These are phyloP conservation scores for Leccinum ochraceum DNA, from an alignment of 768 basidiomycete genomes.

Conservation along the genomic window DNA sequence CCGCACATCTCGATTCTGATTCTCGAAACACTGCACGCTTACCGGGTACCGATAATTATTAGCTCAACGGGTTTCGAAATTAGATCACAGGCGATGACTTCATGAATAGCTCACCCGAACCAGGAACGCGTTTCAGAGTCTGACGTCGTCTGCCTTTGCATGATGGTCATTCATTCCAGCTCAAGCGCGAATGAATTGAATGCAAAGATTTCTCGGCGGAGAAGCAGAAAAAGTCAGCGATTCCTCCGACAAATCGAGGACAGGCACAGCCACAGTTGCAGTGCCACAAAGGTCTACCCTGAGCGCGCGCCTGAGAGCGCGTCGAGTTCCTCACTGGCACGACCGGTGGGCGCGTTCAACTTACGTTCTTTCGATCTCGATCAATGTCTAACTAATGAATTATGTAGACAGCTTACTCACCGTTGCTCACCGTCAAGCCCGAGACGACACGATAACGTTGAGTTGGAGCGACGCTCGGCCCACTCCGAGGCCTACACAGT, in stretches of 20 bases:
- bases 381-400: neutral
- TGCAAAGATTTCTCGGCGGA: neutral
- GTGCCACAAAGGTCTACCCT: conserved; percentile 1
- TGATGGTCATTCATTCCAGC: neutral
- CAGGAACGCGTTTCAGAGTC: conserved; percentile 8
- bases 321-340: conserved; percentile 2
- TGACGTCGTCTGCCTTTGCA: neutral
- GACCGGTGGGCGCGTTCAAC: neutral
- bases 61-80: neutral
- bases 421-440: neutral
- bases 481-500: neutral
- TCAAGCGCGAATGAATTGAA: neutral
- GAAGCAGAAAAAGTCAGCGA: conserved; percentile 6
- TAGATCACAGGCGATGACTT: neutral
- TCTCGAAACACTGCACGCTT: neutral
- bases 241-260: neutral
- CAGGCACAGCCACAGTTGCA: conserved; percentile 22
- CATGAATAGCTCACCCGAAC: neutral
- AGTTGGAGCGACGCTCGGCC: neutral
- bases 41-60: neutral
- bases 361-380: neutral
- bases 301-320: neutral
- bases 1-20: neutral
- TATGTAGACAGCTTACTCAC: neutral
- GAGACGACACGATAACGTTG: conserved; percentile 12